These are phyloP conservation scores for Dothistroma septosporum DNA, from an alignment of 2,329 filamentous ascomycete genomes.

Conservation along the genomic window DNA sequence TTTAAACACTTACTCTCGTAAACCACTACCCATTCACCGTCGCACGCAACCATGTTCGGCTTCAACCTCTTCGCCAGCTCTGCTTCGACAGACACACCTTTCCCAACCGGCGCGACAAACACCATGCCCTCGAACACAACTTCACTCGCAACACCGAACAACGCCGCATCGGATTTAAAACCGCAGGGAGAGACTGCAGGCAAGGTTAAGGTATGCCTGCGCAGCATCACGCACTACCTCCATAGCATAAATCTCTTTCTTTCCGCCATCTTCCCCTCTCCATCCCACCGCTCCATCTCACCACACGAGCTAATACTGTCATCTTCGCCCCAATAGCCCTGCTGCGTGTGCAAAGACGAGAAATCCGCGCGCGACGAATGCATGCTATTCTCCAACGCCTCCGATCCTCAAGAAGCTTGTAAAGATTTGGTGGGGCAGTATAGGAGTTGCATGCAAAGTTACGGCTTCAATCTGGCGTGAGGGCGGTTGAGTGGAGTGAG, in stretches of 20 bases:
- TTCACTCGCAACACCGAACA: slow-evolving; percentile 33
- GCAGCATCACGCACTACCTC: slow-evolving; percentile 5
- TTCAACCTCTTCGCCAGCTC: slow-evolving; percentile 2
- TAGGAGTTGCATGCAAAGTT: slow-evolving; percentile 86
- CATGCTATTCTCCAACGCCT: slow-evolving; percentile 90
- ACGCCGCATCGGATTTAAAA: slow-evolving; percentile 46
- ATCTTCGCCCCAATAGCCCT: too few species aligned
- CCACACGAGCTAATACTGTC: too few species aligned
- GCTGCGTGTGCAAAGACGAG: slow-evolving; percentile 96
- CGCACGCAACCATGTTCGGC: slow-evolving; percentile 1
- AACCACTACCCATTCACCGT: not conserved
- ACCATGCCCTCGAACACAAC: not conserved
- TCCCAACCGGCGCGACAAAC: slow-evolving; percentile 13
- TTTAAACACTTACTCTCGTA: not conserved
- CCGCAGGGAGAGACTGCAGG: slow-evolving; percentile 35
- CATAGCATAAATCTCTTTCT: slow-evolving; percentile 1
- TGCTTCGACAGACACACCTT: not conserved
- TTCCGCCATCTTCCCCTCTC: not conserved
- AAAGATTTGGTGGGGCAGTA: slow-evolving; percentile 78
- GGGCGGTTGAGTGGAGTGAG: not conserved
- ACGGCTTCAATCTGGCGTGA: slow-evolving; percentile 66
- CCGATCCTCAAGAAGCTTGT: slow-evolving; percentile 81
- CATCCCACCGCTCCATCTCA: not conserved
- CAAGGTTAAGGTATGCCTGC: slow-evolving; percentile 42
- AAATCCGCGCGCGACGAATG: slow-evolving; percentile 92